Base-by-base conservation (phyloP, 306 rosid genomes). In the Trifolium pratense region DNA sequence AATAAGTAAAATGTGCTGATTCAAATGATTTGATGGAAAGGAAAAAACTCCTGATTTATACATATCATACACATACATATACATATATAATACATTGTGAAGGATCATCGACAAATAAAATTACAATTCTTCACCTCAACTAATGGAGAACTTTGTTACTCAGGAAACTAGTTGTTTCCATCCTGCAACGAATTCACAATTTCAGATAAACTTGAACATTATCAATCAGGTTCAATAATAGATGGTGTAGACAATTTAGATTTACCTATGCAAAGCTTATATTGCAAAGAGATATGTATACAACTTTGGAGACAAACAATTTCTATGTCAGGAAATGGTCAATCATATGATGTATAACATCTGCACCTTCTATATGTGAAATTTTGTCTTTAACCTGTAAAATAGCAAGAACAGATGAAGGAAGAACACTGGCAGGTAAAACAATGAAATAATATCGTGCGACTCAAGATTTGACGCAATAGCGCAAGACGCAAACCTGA, bases 291-390 rank as follows among this genome's bases (percentile, higher is more conserved):
- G 26, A 48, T 65, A 68, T 52, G 39, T 21, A 34, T 16, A 11
- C 46, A 52, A 49, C 34, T 78, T 23, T 5, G 25, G 18, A 11
- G 39, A 46, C 31, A 15, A 13, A 16, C 48, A 21, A 60, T 75
- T 56, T 70, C 81, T 89, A 91, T 8, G 70, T 78, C 23, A 81
- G 84, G 83, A 94, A 91, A 88, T 86, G 90, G 78, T 94, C 95
- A 9, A 94, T 89, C 86, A 94, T 94, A 83, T 94, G 96, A 40
- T 83, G 83, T 21, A 94, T 86, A 72, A 94, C 97, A 83, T 94
- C 99, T 29, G 89, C 99, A 14, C 99, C 99, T 87, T 94, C 99
- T 73, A 79, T 83, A 73, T 91, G 97, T 43, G 73, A 77, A 40
- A 70, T 73, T 79, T 79, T 78, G 79, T 94, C 86, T 86, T 91